Evolutionary conservation across 192 early-diverging fungal species (phyloP), one percentile per base, ranked within the genome.

Genomic region (Linnemannia schmuckeri): DNA sequence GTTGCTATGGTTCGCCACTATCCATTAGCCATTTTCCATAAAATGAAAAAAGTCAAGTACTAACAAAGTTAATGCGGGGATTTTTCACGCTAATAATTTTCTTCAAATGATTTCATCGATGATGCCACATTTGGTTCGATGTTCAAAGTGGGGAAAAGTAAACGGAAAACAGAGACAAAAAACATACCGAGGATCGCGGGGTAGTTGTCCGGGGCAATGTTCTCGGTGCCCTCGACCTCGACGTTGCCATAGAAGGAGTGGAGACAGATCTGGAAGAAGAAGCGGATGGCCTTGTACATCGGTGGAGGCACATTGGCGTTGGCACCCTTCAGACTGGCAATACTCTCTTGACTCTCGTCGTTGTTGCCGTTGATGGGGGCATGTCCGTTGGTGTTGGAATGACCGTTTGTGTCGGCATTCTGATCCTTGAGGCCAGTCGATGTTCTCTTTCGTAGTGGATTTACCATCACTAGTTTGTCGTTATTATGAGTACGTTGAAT

Each of bases 241-340:
- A 89, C 85, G 81, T 81, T 76, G 44, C 76, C 79, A 71, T 89
- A 89, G 77, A 89, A 89, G 20, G 88, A 85, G 75, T 89, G 83
- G 10, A 81, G 70, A 22, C 80, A 89, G 18, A 82, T 79, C 78
- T 89, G 72, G 80, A 89, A 89, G 47, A 89, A 86, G 44, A 89
- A 89, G 30, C 83, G 82, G 57, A 89, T 82, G 4, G 81, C 70
- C 33, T 72, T 79, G 70, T 89, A 89, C 75, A 82, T 82, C 30
- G 80, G 76, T 18, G 88, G 79, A 4, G 88, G 72, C 46, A 47
- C 74, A 66, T 72, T 73, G 41, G 61, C 27, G 27, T 27, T 30
- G 61, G 30, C 27, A 30, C 30, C 10, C 61, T 30, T 66, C 61
- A 66, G 61, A 4, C 61, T 66, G 61, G 61, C 30, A 47, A 75